Conservation (phyloP, 257 asterid species). For the Cruciata laevipes region DNA sequence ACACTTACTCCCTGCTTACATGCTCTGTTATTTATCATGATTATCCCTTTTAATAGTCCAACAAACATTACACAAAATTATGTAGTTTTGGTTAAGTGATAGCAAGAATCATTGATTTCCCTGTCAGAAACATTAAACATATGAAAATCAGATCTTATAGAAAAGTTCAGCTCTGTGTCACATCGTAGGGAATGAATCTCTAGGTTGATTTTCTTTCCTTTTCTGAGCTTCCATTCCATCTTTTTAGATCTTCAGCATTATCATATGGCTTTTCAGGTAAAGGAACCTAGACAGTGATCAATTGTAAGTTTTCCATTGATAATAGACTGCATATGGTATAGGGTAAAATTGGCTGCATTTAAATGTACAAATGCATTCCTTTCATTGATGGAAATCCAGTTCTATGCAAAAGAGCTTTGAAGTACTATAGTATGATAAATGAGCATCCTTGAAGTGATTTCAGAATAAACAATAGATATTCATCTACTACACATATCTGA, state of each 20-base stretch:
- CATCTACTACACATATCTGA: no score
- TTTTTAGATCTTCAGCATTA: slow-evolving; percentile 50
- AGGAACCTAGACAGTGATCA: slow-evolving; percentile 47
- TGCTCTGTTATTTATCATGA: not conserved
- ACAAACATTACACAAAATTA: no score
- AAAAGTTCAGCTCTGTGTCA: slow-evolving; percentile 83
- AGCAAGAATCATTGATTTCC: not conserved
- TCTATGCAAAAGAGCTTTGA: not conserved
- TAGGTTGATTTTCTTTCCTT: slow-evolving; percentile 72
- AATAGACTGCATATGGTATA: no score
- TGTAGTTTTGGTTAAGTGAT: not conserved
- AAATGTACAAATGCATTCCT: not conserved
- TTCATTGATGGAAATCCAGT: not conserved
- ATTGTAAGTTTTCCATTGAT: slow-evolving; percentile 7
- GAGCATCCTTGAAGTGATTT: not conserved
- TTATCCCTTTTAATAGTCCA: not conserved
- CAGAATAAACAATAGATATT: no score
- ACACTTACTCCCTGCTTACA: not conserved
- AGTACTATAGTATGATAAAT: not conserved
- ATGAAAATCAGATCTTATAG: slow-evolving; percentile 41
- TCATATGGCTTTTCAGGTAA: slow-evolving; percentile 64
- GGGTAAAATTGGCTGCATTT: not conserved
- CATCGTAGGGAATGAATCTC: slow-evolving; percentile 94
- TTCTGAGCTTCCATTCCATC: slow-evolving; percentile 82
- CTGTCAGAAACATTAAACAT: slow-evolving; percentile 8